Conservation (phyloP, 805 yeast genomes). For the Starmerella gropengiesseri region DNA sequence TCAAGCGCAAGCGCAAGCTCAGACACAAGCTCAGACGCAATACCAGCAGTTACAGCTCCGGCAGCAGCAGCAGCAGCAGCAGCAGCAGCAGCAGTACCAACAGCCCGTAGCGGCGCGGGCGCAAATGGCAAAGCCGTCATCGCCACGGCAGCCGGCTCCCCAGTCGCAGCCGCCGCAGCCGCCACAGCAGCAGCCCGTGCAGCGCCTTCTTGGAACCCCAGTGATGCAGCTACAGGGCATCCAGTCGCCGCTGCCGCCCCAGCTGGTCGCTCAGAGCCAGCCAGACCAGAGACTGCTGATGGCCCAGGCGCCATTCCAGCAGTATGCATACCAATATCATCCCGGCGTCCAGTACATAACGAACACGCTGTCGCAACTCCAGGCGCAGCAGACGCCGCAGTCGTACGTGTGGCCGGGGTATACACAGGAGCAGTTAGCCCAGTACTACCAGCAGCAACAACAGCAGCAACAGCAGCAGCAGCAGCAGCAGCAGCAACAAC, state of each 20-base stretch:
- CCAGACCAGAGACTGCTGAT: slow-evolving; percentile 1
- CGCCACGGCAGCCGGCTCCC: slow-evolving; percentile 2
- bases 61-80: slow-evolving; percentile 4
- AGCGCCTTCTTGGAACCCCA: not conserved
- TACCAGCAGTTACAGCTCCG: slow-evolving; percentile 14
- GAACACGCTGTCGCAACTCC: not conserved
- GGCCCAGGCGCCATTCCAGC: slow-evolving; percentile 10
- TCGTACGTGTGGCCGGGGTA: slow-evolving; percentile 9
- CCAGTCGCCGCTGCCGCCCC: slow-evolving; percentile 4
- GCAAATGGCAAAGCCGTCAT: slow-evolving; percentile 9
- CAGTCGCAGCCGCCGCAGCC: slow-evolving; percentile 13
- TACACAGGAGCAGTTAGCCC: slow-evolving; percentile 2
- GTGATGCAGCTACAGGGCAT: slow-evolving; percentile 3
- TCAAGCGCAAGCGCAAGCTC: slow-evolving; percentile 6
- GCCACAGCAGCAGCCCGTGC: slow-evolving; percentile 6
- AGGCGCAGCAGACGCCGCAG: slow-evolving; percentile 1
- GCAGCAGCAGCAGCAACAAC: slow-evolving; percentile 2
- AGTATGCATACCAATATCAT: slow-evolving; percentile 7
- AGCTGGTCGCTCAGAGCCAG: not conserved
- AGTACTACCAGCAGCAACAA: slow-evolving; percentile 1
- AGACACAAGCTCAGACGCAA: slow-evolving; percentile 10
- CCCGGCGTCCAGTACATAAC: slow-evolving; percentile 1
- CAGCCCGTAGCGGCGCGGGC: slow-evolving; percentile 9
- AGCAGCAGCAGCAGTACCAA: slow-evolving; percentile 5
- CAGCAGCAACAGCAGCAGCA: slow-evolving; percentile 11